Conservation (phyloP, 1,284 basidiomycete genomes). For the Cutaneotrichosporon cavernicola region DNA sequence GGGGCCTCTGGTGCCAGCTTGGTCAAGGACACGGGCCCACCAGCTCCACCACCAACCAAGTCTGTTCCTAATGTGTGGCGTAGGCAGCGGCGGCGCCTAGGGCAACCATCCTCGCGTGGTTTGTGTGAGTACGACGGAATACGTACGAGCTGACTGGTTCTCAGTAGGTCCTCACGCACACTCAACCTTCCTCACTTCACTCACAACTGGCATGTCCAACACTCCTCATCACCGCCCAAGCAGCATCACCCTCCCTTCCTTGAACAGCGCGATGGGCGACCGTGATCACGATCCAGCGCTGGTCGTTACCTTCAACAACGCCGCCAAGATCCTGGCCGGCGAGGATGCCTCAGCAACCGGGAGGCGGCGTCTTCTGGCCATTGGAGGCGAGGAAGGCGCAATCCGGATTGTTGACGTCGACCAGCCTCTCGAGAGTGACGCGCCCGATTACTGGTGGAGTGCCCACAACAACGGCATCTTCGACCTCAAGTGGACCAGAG, state of each 20-base stretch:
- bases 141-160: not conserved
- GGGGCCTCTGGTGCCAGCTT: not conserved
- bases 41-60: not conserved
- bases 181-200: slow-evolving; percentile 22
- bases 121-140: not conserved
- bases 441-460: slow-evolving; percentile 44
- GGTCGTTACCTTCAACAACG: slow-evolving; percentile 36
- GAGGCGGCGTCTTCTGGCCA: slow-evolving; percentile 35
- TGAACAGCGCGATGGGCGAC: slow-evolving; percentile 35
- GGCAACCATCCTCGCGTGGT: not conserved
- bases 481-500: slow-evolving; percentile 70
- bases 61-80: not conserved
- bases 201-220: slow-evolving; percentile 26
- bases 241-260: slow-evolving; percentile 36
- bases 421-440: slow-evolving; percentile 32
- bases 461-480: slow-evolving; percentile 78
- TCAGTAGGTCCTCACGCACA: too few relatives aligned
- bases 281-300: slow-evolving; percentile 45
- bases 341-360: slow-evolving; percentile 27
- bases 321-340: slow-evolving; percentile 33
- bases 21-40: not conserved
- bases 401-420: slow-evolving; percentile 46
- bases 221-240: slow-evolving; percentile 29
- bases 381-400: slow-evolving; percentile 47
- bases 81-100: slow-evolving; percentile 6